These are phyloP conservation scores for Venturia nashicola DNA, from an alignment of 2,329 filamentous ascomycete genomes.

Conservation along the genomic window DNA sequence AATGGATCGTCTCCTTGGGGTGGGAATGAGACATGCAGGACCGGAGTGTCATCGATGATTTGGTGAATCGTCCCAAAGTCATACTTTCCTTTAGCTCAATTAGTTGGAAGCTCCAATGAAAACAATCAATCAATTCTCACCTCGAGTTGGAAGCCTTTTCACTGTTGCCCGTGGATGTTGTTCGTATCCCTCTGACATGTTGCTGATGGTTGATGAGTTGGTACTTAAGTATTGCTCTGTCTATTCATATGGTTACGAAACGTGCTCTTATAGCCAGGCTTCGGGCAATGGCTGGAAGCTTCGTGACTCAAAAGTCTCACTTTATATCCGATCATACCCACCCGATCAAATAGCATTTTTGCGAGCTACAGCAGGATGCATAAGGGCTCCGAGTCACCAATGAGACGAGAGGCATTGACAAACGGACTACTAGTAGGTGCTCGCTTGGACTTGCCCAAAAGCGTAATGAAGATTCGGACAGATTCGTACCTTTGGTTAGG, in stretches of 20 bases:
- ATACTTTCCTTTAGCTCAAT: conserved; percentile 17
- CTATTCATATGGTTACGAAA: not conserved
- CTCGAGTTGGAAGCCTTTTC: conserved; percentile 7
- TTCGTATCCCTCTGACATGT: conserved; percentile 7
- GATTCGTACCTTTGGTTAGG: too few species aligned
- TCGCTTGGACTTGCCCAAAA: conserved; percentile 1
- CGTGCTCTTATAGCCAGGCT: not conserved
- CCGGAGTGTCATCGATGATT: conserved; percentile 20
- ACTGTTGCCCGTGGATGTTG: conserved; percentile 7
- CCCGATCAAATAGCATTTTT: not conserved
- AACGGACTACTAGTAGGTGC: not conserved
- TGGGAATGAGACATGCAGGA: conserved; percentile 25
- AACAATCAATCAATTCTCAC: not conserved
- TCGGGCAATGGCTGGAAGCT: not conserved
- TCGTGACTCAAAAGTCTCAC: not conserved
- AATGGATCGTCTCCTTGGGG: conserved; percentile 16
- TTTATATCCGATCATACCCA: not conserved
- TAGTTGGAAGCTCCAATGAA: too few species aligned
- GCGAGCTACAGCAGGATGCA: not conserved
- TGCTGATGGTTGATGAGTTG: not conserved
- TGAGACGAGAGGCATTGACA: not conserved
- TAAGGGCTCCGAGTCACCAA: not conserved
- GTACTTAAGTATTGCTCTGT: not conserved
- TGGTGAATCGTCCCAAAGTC: conserved; percentile 23
- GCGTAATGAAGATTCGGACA: not conserved